phyloP scores from a whole-genome alignment of 2,329 filamentous ascomycete species.

The Diaporthe sp. region DNA sequence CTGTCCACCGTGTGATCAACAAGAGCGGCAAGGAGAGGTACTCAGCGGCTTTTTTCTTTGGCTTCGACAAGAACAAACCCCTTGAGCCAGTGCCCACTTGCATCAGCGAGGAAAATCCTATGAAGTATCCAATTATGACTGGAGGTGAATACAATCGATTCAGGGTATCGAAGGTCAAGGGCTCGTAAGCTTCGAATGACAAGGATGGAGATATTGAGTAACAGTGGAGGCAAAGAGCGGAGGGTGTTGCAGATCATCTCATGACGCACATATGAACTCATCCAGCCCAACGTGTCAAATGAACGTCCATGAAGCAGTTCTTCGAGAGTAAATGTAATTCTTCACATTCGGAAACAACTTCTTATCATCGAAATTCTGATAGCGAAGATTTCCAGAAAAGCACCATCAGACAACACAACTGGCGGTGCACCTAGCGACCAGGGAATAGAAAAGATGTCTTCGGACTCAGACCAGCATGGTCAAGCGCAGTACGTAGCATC shows the following conservation, averaged over 20 bases:
- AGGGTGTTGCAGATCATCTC: conserved; percentile 15
- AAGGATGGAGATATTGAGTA: not conserved
- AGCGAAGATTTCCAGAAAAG: not conserved
- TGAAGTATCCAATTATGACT: conserved; percentile 53
- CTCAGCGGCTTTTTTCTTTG: conserved; percentile 58
- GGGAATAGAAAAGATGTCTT: not conserved
- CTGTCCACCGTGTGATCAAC: conserved; percentile 57
- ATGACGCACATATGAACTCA: conserved; percentile 30
- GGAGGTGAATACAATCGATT: conserved; percentile 51
- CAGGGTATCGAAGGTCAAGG: not conserved
- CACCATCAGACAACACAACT: not conserved
- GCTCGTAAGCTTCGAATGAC: not conserved
- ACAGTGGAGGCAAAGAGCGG: not conserved
- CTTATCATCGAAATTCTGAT: not conserved
- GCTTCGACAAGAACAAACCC: conserved; percentile 48
- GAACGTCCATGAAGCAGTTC: not conserved
- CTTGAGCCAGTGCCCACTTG: conserved; percentile 52
- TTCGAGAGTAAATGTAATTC: not conserved
- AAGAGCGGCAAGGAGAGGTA: conserved; percentile 53
- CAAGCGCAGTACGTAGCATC: conserved; percentile 4
- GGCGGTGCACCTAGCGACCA: not conserved
- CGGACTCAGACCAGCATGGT: conserved; percentile 8
- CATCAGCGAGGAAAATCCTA: conserved; percentile 49
- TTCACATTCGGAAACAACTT: not conserved
- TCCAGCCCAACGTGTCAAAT: not conserved